These are phyloP conservation scores for Hanseniaspora lachancei DNA, from an alignment of 805 yeast genomes.

Conservation along the genomic window DNA sequence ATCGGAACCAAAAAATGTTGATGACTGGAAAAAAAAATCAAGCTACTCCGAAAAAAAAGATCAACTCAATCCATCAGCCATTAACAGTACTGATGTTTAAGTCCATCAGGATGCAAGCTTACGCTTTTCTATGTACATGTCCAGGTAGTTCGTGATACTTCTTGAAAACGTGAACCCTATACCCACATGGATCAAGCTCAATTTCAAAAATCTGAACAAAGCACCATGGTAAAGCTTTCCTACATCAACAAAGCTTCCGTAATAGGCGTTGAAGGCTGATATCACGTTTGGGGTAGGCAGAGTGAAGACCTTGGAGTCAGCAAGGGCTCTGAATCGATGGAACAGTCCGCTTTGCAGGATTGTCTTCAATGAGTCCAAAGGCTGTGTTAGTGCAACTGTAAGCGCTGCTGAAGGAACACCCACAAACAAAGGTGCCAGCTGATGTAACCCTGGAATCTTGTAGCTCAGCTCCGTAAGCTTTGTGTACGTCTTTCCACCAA, in stretches of 20 bases:
- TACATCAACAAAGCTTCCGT: conserved; percentile 28
- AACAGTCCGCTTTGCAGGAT: conserved; percentile 63
- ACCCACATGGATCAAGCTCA: conserved; percentile 53
- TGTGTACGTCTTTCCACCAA: neutral
- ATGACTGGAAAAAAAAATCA: too few species aligned
- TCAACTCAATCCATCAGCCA: neutral
- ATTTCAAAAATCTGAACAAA: conserved; percentile 48
- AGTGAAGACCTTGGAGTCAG: neutral
- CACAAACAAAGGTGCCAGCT: conserved; percentile 20
- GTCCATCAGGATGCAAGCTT: neutral
- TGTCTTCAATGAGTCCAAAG: conserved; percentile 75
- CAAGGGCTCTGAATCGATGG: conserved; percentile 31
- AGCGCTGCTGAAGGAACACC: conserved; percentile 59
- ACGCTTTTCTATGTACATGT: conserved; percentile 25
- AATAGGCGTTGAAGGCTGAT: conserved; percentile 40
- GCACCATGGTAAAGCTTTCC: conserved; percentile 36
- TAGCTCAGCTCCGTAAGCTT: neutral
- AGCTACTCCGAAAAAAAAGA: too few species aligned
- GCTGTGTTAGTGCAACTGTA: conserved; percentile 71
- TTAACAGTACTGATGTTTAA: neutral
- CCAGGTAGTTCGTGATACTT: conserved; percentile 24
- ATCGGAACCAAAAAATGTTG: too few species aligned
- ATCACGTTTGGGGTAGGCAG: conserved; percentile 39
- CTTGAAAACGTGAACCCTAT: conserved; percentile 49
- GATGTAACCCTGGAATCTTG: neutral